Conservation (phyloP, 1,284 basidiomycete species). For the Sphagnurus paluster region DNA sequence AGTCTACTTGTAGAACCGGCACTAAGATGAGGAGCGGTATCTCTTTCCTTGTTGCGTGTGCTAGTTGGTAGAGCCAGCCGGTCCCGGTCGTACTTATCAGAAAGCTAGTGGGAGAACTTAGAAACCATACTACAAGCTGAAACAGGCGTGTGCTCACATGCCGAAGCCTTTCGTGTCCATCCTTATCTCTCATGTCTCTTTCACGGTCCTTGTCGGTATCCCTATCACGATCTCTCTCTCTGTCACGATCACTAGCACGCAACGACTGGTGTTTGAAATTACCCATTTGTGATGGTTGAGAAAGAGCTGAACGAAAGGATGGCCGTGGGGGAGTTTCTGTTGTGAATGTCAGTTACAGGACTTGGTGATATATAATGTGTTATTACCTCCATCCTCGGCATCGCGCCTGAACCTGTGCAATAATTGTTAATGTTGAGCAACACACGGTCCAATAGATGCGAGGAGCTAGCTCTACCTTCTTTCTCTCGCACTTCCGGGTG, state of each 20-base stretch:
- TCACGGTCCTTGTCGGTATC: slow-evolving; percentile 63
- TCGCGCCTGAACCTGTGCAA: slow-evolving; percentile 68
- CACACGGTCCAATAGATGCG: slow-evolving; percentile 2
- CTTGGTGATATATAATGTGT: slow-evolving; percentile 1
- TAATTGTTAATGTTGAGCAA: slow-evolving; percentile 20
- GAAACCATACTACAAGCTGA: slow-evolving; percentile 10
- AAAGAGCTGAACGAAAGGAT: slow-evolving; percentile 67
- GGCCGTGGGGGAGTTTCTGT: slow-evolving; percentile 59
- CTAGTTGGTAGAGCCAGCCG: slow-evolving; percentile 56
- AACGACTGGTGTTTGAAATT: slow-evolving; percentile 85
- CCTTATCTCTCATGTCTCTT: slow-evolving; percentile 64
- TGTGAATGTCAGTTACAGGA: slow-evolving; percentile 15
- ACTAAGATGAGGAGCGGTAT: slow-evolving; percentile 61
- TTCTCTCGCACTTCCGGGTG: slow-evolving; percentile 56
- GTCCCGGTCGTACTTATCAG: slow-evolving; percentile 84
- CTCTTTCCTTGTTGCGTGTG: slow-evolving; percentile 66
- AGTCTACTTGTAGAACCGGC: slow-evolving; percentile 42
- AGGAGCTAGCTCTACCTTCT: slow-evolving; percentile 47
- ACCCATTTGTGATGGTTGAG: slow-evolving; percentile 86
- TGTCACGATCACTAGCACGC: slow-evolving; percentile 65
- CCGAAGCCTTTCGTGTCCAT: slow-evolving; percentile 74
- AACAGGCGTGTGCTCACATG: slow-evolving; percentile 51
- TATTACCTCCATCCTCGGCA: slow-evolving; percentile 66
- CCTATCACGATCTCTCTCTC: slow-evolving; percentile 44
- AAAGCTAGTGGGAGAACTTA: slow-evolving; percentile 48